These are phyloP conservation scores for Plenodomus biglobosus DNA, from an alignment of 2,329 filamentous ascomycete genomes.

Conservation along the genomic window DNA sequence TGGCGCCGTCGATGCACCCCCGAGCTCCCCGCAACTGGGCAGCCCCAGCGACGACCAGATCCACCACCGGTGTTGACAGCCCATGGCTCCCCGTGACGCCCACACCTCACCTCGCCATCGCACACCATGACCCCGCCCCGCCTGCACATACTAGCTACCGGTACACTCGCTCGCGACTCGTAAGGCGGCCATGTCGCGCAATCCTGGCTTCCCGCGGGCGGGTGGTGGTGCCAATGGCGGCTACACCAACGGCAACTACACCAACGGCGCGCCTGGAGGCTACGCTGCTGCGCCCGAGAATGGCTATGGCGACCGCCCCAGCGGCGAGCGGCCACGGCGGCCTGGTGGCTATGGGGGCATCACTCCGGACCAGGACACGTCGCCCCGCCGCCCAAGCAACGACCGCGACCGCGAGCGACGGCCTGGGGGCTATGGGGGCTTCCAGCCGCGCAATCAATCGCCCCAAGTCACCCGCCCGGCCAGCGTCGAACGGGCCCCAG, in stretches of 20 bases:
- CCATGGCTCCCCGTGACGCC: conserved; percentile 10
- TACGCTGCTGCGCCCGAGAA: conserved; percentile 24
- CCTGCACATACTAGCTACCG: conserved; percentile 1
- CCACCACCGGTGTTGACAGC: too few species aligned
- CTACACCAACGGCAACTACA: conserved; percentile 39
- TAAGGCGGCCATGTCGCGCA: conserved; percentile 40
- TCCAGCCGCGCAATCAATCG: conserved; percentile 25
- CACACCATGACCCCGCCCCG: conserved; percentile 18
- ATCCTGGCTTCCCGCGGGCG: conserved; percentile 35
- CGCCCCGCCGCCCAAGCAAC: conserved; percentile 18
- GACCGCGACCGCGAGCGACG: conserved; percentile 18
- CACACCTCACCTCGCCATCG: conserved; percentile 6
- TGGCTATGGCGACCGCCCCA: conserved; percentile 22
- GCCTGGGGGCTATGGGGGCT: conserved; percentile 46
- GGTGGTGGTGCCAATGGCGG: conserved; percentile 40
- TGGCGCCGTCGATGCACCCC: conserved; percentile 19
- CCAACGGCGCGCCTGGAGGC: conserved; percentile 22
- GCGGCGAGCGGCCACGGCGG: conserved; percentile 32
- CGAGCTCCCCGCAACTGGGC: conserved; percentile 31
- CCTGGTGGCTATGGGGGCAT: conserved; percentile 37
- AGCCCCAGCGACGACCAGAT: too few species aligned
- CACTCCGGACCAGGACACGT: conserved; percentile 20
- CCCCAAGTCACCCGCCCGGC: conserved; percentile 38
- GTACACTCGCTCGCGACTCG: conserved; percentile 6
- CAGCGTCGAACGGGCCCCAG: conserved; percentile 48